Evolutionary conservation across 2,329 filamentous ascomycete species (phyloP).

Genomic region (Chrysoporthe cubensis): DNA sequence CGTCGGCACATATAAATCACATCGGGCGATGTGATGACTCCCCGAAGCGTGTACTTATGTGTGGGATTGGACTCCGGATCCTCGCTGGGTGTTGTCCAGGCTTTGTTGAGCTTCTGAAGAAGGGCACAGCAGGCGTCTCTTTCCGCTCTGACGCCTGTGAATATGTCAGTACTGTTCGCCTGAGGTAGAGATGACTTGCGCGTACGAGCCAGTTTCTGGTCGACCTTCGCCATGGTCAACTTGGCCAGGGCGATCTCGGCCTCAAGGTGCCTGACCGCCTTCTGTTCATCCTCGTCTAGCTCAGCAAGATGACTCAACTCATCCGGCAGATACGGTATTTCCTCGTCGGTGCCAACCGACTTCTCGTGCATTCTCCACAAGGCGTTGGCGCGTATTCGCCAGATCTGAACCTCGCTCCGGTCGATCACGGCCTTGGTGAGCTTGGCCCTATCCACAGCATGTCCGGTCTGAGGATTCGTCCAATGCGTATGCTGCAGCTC

Average conservation of each 20-base stretch:
- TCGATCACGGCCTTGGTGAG: conserved; percentile 32
- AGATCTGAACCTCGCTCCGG: conserved; percentile 30
- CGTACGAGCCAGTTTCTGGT: conserved; percentile 28
- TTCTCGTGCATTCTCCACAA: conserved; percentile 32
- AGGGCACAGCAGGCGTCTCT: conserved; percentile 22
- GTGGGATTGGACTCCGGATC: conserved; percentile 34
- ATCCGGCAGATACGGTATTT: conserved; percentile 32
- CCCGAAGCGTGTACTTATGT: conserved; percentile 37
- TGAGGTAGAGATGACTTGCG: not conserved
- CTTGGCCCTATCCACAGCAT: conserved; percentile 19
- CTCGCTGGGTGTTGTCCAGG: conserved; percentile 22
- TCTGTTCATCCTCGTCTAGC: conserved; percentile 29
- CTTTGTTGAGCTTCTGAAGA: conserved; percentile 20
- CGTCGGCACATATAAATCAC: conserved; percentile 37
- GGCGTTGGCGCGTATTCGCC: conserved; percentile 30
- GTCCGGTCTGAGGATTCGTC: conserved; percentile 20
- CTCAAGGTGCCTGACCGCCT: conserved; percentile 27
- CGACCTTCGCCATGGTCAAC: conserved; percentile 27
- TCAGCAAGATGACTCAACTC: conserved; percentile 30
- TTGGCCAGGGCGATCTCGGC: conserved; percentile 31
- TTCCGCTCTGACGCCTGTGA: conserved; percentile 22
- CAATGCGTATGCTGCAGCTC: conserved; percentile 24
- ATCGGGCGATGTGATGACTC: conserved; percentile 35
- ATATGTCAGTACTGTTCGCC: conserved; percentile 12
- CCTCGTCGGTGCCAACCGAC: conserved; percentile 22